Conservation (phyloP, 75 land plant genomes). For the Selaginella tamariscina region DNA sequence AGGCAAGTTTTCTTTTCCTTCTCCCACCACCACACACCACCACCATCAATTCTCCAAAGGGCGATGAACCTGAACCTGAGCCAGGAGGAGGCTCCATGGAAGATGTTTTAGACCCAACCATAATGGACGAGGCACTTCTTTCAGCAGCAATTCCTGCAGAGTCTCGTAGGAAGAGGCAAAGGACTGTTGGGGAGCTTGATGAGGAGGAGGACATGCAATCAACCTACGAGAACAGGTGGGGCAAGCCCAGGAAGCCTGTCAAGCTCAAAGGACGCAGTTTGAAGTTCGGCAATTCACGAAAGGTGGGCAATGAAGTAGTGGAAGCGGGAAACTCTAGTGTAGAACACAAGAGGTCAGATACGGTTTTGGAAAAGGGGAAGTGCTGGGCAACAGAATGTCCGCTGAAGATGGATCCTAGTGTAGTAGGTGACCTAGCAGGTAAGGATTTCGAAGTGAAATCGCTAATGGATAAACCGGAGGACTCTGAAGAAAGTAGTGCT, state of each 20-base stretch:
- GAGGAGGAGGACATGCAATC: conserved; percentile 10
- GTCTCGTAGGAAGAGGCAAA: conserved; percentile 16
- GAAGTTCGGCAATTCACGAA: background rate
- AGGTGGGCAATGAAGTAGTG: background rate
- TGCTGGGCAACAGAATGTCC: too few species aligned
- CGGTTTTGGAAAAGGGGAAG: background rate
- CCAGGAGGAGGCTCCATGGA: background rate
- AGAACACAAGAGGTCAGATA: background rate
- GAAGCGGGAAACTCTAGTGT: background rate
- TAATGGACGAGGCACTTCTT: background rate
- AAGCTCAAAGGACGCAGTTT: background rate
- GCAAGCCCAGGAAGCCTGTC: background rate
- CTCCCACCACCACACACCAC: too few species aligned
- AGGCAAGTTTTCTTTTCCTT: background rate
- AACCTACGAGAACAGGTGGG: background rate
- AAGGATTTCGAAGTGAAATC: background rate
- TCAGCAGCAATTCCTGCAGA: background rate
- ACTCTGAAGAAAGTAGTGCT: background rate
- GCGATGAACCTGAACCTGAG: background rate
- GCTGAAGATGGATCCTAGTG: background rate
- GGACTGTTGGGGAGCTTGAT: conserved; percentile 14
- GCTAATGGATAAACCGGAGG: background rate
- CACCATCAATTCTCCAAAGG: background rate
- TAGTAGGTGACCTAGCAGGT: background rate
- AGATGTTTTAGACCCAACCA: background rate